These are phyloP conservation scores for Aspergillus eucalypticola DNA, from an alignment of 2,329 filamentous ascomycete species.

Conservation along the genomic window DNA sequence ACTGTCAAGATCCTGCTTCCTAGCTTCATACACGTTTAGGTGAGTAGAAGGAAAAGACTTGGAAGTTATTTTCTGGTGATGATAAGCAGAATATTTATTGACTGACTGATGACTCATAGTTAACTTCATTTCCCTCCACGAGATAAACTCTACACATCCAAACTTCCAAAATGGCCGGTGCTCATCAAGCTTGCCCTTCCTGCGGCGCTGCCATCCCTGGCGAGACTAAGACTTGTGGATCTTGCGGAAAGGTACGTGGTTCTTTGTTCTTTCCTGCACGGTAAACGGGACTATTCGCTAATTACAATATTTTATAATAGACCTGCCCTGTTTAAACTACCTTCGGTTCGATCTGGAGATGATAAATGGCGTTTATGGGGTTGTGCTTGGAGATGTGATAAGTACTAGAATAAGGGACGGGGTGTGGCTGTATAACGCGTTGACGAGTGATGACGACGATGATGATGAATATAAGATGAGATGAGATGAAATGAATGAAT, in stretches of 20 bases:
- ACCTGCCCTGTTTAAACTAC: constrained; percentile 23
- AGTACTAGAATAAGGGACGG: too few relatives aligned
- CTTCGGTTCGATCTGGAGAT: background rate
- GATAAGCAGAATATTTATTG: background rate
- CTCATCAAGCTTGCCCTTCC: constrained; percentile 28
- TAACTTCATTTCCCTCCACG: too few relatives aligned
- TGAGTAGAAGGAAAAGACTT: background rate
- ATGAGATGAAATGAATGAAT: background rate
- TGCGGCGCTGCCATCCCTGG: constrained; percentile 28
- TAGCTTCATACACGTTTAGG: background rate
- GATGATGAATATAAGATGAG: background rate
- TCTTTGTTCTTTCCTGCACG: background rate
- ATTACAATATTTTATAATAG: constrained; percentile 11
- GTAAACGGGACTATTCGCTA: background rate
- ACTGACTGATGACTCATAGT: background rate
- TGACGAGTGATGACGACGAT: background rate
- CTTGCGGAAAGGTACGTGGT: constrained; percentile 29
- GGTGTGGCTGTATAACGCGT: background rate
- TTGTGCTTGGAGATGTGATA: background rate
- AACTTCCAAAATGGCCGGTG: constrained; percentile 20
- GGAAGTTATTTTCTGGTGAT: background rate
- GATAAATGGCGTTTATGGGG: background rate
- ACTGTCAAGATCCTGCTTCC: background rate
- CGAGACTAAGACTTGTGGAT: constrained; percentile 30
- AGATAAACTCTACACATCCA: background rate